phyloP scores from a whole-genome alignment of 257 asterid species.

The Fraxinus quadrangulata region DNA sequence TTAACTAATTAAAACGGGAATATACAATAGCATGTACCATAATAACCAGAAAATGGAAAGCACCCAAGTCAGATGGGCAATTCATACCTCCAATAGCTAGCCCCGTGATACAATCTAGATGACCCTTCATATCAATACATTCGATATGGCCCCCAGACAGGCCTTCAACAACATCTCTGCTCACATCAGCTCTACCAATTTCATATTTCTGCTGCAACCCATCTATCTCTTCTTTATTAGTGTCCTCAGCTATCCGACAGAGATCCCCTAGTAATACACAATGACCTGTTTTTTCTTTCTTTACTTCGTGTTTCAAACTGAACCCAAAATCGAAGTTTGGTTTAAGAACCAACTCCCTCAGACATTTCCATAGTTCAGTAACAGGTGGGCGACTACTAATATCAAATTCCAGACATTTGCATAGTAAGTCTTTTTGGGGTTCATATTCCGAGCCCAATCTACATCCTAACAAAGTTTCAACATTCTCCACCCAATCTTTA shows the following conservation, averaged over 20 bases:
- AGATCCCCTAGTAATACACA: conserved; percentile 58
- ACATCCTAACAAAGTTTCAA: conserved; percentile 41
- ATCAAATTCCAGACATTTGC: conserved; percentile 57
- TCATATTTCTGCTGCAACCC: conserved; percentile 33
- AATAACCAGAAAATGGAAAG: conserved; percentile 9
- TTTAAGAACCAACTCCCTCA: conserved; percentile 50
- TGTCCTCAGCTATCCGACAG: conserved; percentile 34
- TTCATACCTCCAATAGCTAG: conserved; percentile 76
- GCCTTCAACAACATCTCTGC: conserved; percentile 51
- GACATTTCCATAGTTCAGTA: conserved; percentile 67
- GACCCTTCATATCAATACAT: conserved; percentile 73
- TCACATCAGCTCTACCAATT: conserved; percentile 28
- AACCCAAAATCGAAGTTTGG: conserved; percentile 40
- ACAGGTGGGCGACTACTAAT: conserved; percentile 57
- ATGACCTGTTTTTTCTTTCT: conserved; percentile 28
- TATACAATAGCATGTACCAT: background rate
- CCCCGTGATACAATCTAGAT: conserved; percentile 71
- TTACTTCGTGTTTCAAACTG: conserved; percentile 27
- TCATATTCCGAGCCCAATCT: conserved; percentile 43
- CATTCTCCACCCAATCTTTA: conserved; percentile 52
- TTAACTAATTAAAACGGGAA: background rate
- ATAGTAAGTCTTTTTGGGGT: conserved; percentile 44
- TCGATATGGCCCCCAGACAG: conserved; percentile 46
- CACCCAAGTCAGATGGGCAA: conserved; percentile 13
- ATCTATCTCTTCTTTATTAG: conserved; percentile 28